Evolutionary conservation across 257 asterid genomes (phyloP), one percentile per base, ranked within the genome.

Genomic region (Plectranthus barbatus): DNA sequence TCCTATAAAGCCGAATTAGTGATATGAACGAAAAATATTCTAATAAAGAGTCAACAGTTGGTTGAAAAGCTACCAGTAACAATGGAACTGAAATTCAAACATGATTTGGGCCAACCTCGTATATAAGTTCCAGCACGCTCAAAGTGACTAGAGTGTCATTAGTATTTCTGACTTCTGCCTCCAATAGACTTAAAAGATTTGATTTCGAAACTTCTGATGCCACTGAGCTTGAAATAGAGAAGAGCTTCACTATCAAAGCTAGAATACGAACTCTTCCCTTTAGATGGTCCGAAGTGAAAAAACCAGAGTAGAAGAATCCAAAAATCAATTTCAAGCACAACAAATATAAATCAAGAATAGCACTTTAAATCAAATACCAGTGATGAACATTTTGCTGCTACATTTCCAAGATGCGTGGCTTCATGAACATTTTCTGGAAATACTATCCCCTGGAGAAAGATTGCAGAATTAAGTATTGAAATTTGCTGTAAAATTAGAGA

Each of bases 211-310:
- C 77, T 75, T 70, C 76, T 40, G 90, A 78, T 67, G 99, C 99
- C 71, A 89, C 79, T 14, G 84, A 68, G 69, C 81, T 80, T 42
- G 99, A 90, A 64, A 80, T 67, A 31, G 99, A 90, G 87, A 93
- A 93, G 64, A 93, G 88, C 81, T 79, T 87, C 90, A 85, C 96
- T 64, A 93, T 80, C 88, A 90, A 79, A 68, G 95, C 95, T 42
- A 93, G 81, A 63, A 90, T 64, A 62, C 97, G 85, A 68, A 93
- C 91, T 77, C 94, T 79, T 78, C 84, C 97, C 99, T 90, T 79
- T 62, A 80, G 55, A 60, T 17, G 29, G 57, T 50, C 33, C 74
- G 48, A 62, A 65, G 58, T 64, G 13, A 37, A 66, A 26, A 69
- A 83, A 47, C 9, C 63, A 69, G 40, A 23, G 50, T n/a, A n/a